phyloP scores from a whole-genome alignment of 176 grass and related monocot genomes.

The Echinochloa phyllopogon region DNA sequence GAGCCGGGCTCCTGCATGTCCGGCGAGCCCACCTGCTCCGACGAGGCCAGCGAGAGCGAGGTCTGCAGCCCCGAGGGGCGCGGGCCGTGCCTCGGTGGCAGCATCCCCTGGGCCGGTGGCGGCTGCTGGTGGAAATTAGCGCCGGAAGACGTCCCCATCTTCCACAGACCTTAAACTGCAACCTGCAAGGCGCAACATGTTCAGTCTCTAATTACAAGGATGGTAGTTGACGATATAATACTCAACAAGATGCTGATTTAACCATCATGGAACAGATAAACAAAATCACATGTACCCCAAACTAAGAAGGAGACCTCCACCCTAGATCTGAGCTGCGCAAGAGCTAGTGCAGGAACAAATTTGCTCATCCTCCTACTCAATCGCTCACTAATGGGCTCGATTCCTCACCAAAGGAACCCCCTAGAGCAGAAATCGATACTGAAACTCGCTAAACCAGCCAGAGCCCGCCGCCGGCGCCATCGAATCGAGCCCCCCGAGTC shows the following conservation, averaged over 20 bases:
- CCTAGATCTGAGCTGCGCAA: not conserved
- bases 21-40: slow-evolving; percentile 73
- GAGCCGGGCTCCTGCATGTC: slow-evolving; percentile 85
- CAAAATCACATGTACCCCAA: not conserved
- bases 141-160: slow-evolving; percentile 84
- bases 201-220: not conserved
- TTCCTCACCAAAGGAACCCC: not conserved
- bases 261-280: not conserved
- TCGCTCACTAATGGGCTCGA: not conserved
- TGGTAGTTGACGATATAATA: not conserved
- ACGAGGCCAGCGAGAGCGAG: slow-evolving; percentile 83
- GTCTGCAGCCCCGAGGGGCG: slow-evolving; percentile 71
- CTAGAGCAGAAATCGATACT: not conserved
- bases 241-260: not conserved
- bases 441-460: not conserved
- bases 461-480: not conserved
- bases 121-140: slow-evolving; percentile 74
- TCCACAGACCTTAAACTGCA: slow-evolving; percentile 29
- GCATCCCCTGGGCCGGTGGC: slow-evolving; percentile 59
- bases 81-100: slow-evolving; percentile 50
- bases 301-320: not conserved
- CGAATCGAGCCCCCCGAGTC: not conserved
- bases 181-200: not conserved
- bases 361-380: not conserved
- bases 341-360: not conserved